Evolutionary conservation across 2,329 filamentous ascomycete species (phyloP).

Genomic region (Passalora sequoiae): DNA sequence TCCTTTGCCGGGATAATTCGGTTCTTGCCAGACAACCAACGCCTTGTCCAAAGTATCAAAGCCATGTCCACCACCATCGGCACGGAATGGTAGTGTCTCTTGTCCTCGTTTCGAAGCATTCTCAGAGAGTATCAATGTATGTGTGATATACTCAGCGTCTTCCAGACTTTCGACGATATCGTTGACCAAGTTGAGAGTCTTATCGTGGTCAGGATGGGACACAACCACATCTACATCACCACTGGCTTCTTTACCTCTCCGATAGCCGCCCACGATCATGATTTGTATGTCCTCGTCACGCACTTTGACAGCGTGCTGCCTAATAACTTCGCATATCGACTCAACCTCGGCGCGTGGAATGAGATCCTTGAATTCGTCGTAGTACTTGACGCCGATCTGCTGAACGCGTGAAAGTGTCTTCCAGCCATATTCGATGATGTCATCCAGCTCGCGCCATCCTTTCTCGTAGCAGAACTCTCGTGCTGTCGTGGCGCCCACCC

Average conservation of each 20-base stretch:
- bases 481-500: constrained; percentile 78
- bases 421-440: constrained; percentile 82
- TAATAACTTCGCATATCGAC: constrained; percentile 58
- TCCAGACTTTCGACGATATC: constrained; percentile 70
- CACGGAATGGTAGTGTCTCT: constrained; percentile 52
- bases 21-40: constrained; percentile 84
- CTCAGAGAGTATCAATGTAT: constrained; percentile 67
- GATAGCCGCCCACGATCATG: constrained; percentile 72
- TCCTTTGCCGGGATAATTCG: constrained; percentile 40
- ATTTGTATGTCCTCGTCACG: constrained; percentile 52
- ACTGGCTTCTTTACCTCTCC: constrained; percentile 66
- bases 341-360: constrained; percentile 73
- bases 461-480: constrained; percentile 71
- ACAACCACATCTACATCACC: constrained; percentile 86
- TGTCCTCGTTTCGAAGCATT: constrained; percentile 70
- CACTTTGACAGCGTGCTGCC: constrained; percentile 61
- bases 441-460: constrained; percentile 78
- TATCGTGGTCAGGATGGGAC: constrained; percentile 65
- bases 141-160: constrained; percentile 65
- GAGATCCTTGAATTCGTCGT: constrained; percentile 70
- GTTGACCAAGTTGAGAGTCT: constrained; percentile 65
- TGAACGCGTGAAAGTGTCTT: constrained; percentile 67
- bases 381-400: constrained; percentile 91
- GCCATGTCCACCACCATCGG: constrained; percentile 48
- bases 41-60: constrained; percentile 92